Evolutionary conservation across 495 filamentous ascomycete genomes (phyloP).

Genomic region (Aspergillus carlsbadensis): DNA sequence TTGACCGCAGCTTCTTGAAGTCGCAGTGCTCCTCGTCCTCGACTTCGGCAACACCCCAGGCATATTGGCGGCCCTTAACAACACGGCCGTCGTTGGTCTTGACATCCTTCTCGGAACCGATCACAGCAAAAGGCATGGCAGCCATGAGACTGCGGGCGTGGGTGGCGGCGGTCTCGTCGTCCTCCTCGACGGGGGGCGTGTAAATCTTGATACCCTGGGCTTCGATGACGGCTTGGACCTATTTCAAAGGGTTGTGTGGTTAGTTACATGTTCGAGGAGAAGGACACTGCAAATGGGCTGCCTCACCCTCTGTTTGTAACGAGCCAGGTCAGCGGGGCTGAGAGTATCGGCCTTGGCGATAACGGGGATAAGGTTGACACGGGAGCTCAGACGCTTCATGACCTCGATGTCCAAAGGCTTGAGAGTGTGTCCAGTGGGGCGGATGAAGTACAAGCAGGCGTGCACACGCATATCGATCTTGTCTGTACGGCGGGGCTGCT

Average conservation of each 20-base stretch:
- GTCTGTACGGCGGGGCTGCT: constrained; percentile 93
- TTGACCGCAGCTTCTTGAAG: constrained; percentile 99
- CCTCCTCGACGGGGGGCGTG: constrained; percentile 93
- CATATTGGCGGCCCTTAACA: constrained; percentile 97
- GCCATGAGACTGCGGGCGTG: constrained; percentile 92
- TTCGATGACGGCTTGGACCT: constrained; percentile 95
- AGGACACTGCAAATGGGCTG: constrained; percentile 1
- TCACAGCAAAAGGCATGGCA: constrained; percentile 98
- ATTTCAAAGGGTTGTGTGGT: constrained; percentile 10
- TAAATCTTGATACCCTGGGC: constrained; percentile 99
- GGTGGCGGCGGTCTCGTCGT: constrained; percentile 91
- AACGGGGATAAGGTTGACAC: constrained; percentile 97
- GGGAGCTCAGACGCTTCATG: constrained; percentile 96
- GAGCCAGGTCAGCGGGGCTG: constrained; percentile 83
- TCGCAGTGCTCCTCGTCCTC: constrained; percentile 99
- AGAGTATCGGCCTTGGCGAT: constrained; percentile 98
- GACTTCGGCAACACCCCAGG: constrained; percentile 98
- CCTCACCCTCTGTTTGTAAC: constrained; percentile 88
- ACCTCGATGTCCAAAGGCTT: constrained; percentile 99
- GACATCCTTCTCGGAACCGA: constrained; percentile 98
- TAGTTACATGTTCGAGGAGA: neutral
- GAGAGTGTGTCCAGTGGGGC: constrained; percentile 95
- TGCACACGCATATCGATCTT: constrained; percentile 99
- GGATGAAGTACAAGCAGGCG: constrained; percentile 97
- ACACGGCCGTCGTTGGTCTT: constrained; percentile 93